Evolutionary conservation across 345 rosid genomes (phyloP), one percentile per base, ranked within the genome.

Genomic region (Bruguiera parviflora): DNA sequence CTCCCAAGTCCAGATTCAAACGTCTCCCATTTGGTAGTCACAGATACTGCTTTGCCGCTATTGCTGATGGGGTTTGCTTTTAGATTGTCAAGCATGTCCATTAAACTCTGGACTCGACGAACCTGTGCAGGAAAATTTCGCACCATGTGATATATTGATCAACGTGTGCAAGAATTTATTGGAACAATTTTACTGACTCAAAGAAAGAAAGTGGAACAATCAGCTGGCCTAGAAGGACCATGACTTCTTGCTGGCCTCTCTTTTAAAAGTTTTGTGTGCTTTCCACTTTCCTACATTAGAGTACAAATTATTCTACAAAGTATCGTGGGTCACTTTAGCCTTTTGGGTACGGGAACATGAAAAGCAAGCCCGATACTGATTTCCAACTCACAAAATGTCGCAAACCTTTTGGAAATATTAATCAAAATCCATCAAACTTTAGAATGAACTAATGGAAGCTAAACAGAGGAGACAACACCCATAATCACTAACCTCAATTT

Each of bases 41-140:
- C 58, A 7, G 79, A 72, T 5, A 68, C 73, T 67, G 77, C 73
- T 39, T 63, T 79, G 70, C 72, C 35, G 25, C 66, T 16, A 22
- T 19, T 73, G 60, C 70, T 8, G 47, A 77, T 65, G 21, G 80
- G 77, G 47, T 60, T 77, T 7, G 70, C 76, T 78, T 79, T 85
- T 63, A 80, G 32, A 61, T 53, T 57, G 72, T 84, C 88, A 2
- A 84, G 43, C 8, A 61, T 73, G 51, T 79, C 89, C 58, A 84
- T 75, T 6, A 75, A 67, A 65, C 79, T 76, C 73, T 82, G 85
- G 47, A 81, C 77, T 8, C 81, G 77, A 39, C 76, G 81, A 39
- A 76, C 79, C 86, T 82, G 77, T 56, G 37, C 63, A 66, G 11
- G 24, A 53, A 58, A 55, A 58, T 57, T 9, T 15, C 16, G 16